Evolutionary conservation across 1,284 basidiomycete species (phyloP), one percentile per base, ranked within the genome.

Genomic region (Rhodotorula sp.): DNA sequence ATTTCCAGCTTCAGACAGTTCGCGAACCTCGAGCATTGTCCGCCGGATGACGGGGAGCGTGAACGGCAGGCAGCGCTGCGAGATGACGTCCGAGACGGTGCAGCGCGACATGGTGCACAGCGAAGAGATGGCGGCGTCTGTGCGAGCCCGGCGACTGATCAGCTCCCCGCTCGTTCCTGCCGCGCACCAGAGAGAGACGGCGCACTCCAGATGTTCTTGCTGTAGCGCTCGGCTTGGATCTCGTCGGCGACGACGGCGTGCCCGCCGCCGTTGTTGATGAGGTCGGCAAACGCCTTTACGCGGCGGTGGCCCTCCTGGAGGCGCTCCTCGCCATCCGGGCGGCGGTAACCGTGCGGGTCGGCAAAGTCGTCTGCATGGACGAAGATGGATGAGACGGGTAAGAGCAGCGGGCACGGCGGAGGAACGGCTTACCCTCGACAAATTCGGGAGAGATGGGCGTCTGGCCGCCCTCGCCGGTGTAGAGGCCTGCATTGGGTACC

Each of bases 181-280:
- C 34, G 34, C 34, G 34, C 34, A 34, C 3, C 34, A 34, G 5
- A 34, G 48, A 49, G 48, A 21, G 48, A 21, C 3, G 19, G 23
- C 48, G 48, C 19, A 49, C 48, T 83, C 83, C 83, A 84, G 12
- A 84, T 72, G 46, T 83, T 81, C 74, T 86, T 86, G 60, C 81
- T 77, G 83, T 85, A 86, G 41, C 85, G 81, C 27, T 82, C 79
- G 16, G 82, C 74, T 68, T 84, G 82, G 42, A 85, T 83, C 66
- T 85, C 81, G 0, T 79, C 75, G 13, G 79, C 79, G 1, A 78
- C 73, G 41, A 80, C 77, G 7, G 80, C 80, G 2, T 77, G 74
- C 17, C 81, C 82, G 0, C 84, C 84, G 25, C 83, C 85, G 1
- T 70, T 53, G 9, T 68, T 68, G 61, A 85, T 77, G 19, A 85